These are phyloP conservation scores for Ceratocystis cacaofunesta DNA, from an alignment of 2,329 filamentous ascomycete species.

Conservation along the genomic window DNA sequence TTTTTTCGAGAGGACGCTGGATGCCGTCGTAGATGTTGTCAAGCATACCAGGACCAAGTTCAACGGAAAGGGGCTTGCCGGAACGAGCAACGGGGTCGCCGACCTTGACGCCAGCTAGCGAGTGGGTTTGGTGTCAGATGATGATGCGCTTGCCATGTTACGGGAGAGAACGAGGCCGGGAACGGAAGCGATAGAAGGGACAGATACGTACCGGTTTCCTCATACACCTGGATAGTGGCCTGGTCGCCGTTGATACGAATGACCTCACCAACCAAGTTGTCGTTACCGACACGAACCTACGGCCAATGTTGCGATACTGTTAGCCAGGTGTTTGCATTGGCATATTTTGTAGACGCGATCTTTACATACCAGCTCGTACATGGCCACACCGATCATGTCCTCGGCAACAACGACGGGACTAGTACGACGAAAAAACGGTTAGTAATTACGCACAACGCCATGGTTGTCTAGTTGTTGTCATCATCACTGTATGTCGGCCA, in stretches of 20 bases:
- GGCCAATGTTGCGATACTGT: neutral
- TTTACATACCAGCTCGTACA: conserved; percentile 83
- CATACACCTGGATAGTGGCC: conserved; percentile 96
- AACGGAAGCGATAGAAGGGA: neutral
- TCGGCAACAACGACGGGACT: conserved; percentile 92
- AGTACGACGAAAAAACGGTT: conserved; percentile 20
- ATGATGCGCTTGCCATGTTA: neutral
- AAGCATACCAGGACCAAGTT: conserved; percentile 90
- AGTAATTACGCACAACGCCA: conserved; percentile 20
- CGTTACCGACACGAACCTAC: conserved; percentile 81
- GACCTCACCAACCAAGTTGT: conserved; percentile 87
- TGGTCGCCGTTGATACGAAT: conserved; percentile 95
- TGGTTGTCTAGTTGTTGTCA: conserved; percentile 10
- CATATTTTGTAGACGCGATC: neutral
- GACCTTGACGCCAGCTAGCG: conserved; percentile 75
- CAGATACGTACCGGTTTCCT: conserved; percentile 68
- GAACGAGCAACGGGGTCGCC: conserved; percentile 85
- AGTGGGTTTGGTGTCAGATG: neutral
- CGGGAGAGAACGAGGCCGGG: neutral
- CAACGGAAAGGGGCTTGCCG: conserved; percentile 91
- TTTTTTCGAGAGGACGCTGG: conserved; percentile 80
- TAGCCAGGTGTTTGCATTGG: conserved; percentile 6
- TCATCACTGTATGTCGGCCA: neutral
- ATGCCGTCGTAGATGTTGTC: conserved; percentile 99
- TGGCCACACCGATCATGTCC: conserved; percentile 97